Evolutionary conservation across 1,284 basidiomycete genomes (phyloP).

Genomic region (Omphalotus olearius): DNA sequence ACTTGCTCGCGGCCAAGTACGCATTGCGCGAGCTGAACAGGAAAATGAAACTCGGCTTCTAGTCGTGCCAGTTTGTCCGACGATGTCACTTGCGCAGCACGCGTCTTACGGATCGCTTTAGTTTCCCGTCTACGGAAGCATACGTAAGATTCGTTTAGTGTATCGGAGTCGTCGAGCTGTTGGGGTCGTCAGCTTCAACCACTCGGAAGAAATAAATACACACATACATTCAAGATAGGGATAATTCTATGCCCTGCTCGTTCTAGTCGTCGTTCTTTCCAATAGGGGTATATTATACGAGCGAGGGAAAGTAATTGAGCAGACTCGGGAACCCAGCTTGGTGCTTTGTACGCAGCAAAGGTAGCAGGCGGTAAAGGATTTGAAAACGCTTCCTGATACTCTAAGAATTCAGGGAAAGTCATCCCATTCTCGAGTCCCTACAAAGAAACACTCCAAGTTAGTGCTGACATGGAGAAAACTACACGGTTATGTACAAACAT

Average conservation of each 20-base stretch:
- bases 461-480: background rate
- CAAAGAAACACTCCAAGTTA: constrained; percentile 8
- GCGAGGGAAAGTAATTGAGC: constrained; percentile 59
- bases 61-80: constrained; percentile 85
- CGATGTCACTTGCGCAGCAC: constrained; percentile 83
- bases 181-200: background rate
- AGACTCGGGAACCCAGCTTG: constrained; percentile 57
- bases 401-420: constrained; percentile 73
- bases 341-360: constrained; percentile 61
- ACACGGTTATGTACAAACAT: constrained; percentile 50
- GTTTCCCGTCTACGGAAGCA: constrained; percentile 97
- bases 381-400: constrained; percentile 74
- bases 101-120: constrained; percentile 92
- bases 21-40: constrained; percentile 69
- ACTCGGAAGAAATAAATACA: background rate
- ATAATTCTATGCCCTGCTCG: constrained; percentile 78
- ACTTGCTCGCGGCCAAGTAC: constrained; percentile 70
- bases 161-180: constrained; percentile 89
- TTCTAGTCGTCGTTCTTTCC: constrained; percentile 74
- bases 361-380: constrained; percentile 49
- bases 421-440: constrained; percentile 62
- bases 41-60: constrained; percentile 70
- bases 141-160: constrained; percentile 90
- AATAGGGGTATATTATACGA: constrained; percentile 73
- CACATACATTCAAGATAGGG: constrained; percentile 71